Conservation (phyloP, 192 early-diverging fungal genomes). For the Coemansia sp. region DNA sequence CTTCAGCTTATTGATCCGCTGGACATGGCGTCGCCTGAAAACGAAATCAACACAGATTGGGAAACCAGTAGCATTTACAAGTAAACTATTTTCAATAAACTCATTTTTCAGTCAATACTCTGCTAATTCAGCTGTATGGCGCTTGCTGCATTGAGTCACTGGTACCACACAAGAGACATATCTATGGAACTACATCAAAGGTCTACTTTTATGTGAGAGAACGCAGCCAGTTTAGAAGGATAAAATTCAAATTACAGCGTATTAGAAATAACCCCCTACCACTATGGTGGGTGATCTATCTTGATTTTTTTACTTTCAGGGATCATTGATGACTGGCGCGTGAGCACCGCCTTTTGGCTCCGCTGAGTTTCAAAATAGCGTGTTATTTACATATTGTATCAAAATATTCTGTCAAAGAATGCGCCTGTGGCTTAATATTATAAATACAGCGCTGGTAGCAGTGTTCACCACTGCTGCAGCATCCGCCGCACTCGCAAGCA, state of each 20-base stretch:
- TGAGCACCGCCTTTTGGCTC: not conserved
- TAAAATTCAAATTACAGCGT: no score
- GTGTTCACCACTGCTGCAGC: not conserved
- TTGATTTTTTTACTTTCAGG: no score
- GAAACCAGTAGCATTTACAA: constrained; percentile 51
- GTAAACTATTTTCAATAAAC: constrained; percentile 6
- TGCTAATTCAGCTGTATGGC: no score
- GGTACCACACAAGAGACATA: no score
- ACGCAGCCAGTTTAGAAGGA: no score
- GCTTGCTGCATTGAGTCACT: no score
- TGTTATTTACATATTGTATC: not conserved
- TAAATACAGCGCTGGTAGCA: not conserved
- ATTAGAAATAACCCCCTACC: no score
- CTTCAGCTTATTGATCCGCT: constrained; percentile 63
- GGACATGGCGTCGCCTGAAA: constrained; percentile 47
- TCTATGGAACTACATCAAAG: no score
- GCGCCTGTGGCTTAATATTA: not conserved
- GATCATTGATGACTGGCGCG: not conserved
- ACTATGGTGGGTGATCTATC: no score
- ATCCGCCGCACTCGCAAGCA: not conserved
- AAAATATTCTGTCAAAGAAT: not conserved
- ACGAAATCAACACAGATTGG: constrained; percentile 53
- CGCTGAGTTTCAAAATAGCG: not conserved
- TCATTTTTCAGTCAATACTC: no score
- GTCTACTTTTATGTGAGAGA: no score